Base-by-base conservation (phyloP, 1,284 basidiomycete species). In the Lignosus rhinocerotis region DNA sequence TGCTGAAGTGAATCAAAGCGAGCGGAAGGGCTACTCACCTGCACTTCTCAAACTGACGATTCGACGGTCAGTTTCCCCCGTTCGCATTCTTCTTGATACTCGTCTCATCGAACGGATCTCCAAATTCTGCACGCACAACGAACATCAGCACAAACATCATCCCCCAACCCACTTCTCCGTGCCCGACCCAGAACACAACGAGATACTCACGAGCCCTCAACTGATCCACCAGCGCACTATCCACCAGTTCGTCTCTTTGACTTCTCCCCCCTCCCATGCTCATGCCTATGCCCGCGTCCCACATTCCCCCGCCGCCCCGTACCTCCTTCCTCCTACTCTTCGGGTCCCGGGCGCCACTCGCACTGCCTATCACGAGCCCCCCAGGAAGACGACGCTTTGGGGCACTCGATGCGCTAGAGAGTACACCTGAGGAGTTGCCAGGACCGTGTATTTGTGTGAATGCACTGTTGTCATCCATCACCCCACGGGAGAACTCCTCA, bases 41-140 rank as follows among this genome's bases (percentile, higher is more conserved):
- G 6, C 31, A 17, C n/a, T n/a, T 19, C 21, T 14, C 36, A 39
- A 12, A 39, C 36, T 14, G 36, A 39, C 14, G 1, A 39, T 9
- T 19, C 38, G 19, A 56, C 41, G 16, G 16, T 51, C 51, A 62
- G 32, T 48, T 38, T 6, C 31, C 21, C 16, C 33, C 41, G 11
- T 53, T 63, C 4, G 62, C 55, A 25, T 56, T 68, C 67, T 74
- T 73, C 67, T 74, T 73, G 46, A 76, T 47, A 2, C 61, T 34
- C 12, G 63, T 60, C 32, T 81, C 77, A 51, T 80, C 69, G 57
- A 81, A 78, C n/a, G 78, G 78, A 60, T 80, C 80, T 34, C 79
- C 79, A 47, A 81, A 78, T 55, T 75, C 78, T 80, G 62, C 36
- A 33, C 46, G 33, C 12, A 31, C 50, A 34, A 36, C 59, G 17